Percentiles rank a stretch among this genome's conserved stretches.
These are phyloP conservation scores for Coffea canephora DNA, from an alignment of 257 asterid genomes.

Conservation along the genomic window DNA sequence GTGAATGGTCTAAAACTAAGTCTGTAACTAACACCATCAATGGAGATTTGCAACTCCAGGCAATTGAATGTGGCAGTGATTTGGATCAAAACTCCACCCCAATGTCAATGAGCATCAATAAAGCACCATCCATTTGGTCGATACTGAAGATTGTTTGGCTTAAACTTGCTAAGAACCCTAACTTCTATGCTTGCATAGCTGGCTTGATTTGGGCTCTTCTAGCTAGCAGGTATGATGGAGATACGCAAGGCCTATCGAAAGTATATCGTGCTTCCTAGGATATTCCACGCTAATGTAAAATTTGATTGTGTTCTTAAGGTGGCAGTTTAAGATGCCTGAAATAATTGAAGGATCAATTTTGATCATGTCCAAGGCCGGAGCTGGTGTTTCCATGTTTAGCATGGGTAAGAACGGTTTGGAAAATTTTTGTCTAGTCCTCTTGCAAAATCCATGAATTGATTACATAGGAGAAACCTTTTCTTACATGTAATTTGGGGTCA, in stretches of 20 bases:
- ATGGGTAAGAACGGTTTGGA: constrained; percentile 40
- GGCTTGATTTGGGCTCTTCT: constrained; percentile 58
- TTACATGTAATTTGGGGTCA: not conserved
- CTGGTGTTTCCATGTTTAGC: constrained; percentile 73
- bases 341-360: constrained; percentile 59
- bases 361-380: constrained; percentile 75
- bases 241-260: too few species aligned
- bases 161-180: constrained; percentile 58
- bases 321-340: constrained; percentile 60
- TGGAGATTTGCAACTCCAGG: not conserved
- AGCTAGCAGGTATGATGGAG: constrained; percentile 42
- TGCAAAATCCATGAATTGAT: not conserved
- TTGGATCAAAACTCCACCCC: constrained; percentile 3
- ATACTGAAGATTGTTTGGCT: constrained; percentile 37
- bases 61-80: constrained; percentile 11
- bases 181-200: constrained; percentile 46
- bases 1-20: not conserved
- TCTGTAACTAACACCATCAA: not conserved
- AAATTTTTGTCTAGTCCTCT: too few species aligned
- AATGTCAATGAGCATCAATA: not conserved
- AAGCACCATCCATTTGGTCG: constrained; percentile 16
- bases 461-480: not conserved
- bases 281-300: not conserved
- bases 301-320: constrained; percentile 32
- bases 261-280: too few species aligned